These are phyloP conservation scores for Microsporum ferrugineum DNA, from an alignment of 2,329 filamentous ascomycete genomes.

Conservation along the genomic window DNA sequence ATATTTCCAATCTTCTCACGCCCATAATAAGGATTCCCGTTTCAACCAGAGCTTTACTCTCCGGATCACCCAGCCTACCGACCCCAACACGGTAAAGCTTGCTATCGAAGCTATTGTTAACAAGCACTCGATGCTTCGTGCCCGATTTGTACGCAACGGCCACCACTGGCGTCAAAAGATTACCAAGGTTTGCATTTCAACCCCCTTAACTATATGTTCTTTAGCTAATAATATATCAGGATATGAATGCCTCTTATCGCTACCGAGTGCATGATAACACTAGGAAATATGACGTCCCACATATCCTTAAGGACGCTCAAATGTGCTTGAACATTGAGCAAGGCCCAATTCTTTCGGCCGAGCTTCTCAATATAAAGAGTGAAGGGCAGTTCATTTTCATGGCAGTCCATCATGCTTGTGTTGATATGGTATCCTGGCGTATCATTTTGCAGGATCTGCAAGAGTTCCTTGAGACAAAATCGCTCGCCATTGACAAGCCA, in stretches of 20 bases:
- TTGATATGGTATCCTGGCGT: conserved; percentile 15
- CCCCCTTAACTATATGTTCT: conserved; percentile 17
- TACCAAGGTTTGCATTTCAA: conserved; percentile 19
- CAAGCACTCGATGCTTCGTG: conserved; percentile 18
- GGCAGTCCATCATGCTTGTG: conserved; percentile 26
- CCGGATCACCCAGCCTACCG: conserved; percentile 6
- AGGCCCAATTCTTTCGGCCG: conserved; percentile 16
- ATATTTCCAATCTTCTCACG: conserved; percentile 12
- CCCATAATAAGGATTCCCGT: conserved; percentile 5
- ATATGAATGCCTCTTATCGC: conserved; percentile 10
- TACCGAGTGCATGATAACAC: conserved; percentile 8
- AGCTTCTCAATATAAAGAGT: conserved; percentile 25
- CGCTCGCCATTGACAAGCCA: conserved; percentile 24
- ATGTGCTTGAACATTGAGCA: conserved; percentile 25
- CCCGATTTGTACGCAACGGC: conserved; percentile 14
- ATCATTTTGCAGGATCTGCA: conserved; percentile 15
- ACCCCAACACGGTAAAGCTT: conserved; percentile 1
- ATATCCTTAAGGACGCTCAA: conserved; percentile 18
- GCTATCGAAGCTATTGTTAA: conserved; percentile 13
- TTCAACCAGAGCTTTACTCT: conserved; percentile 20
- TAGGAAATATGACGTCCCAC: conserved; percentile 18
- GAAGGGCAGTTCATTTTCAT: conserved; percentile 20
- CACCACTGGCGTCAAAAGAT: conserved; percentile 12
- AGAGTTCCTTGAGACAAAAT: conserved; percentile 21
- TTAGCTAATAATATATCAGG: conserved; percentile 13